A percentile compares a stretch with the other conserved stretches of the same genome.
Evolutionary conservation across 495 filamentous ascomycete species (phyloP).

Genomic region (Amphirosellinia nigrospora): DNA sequence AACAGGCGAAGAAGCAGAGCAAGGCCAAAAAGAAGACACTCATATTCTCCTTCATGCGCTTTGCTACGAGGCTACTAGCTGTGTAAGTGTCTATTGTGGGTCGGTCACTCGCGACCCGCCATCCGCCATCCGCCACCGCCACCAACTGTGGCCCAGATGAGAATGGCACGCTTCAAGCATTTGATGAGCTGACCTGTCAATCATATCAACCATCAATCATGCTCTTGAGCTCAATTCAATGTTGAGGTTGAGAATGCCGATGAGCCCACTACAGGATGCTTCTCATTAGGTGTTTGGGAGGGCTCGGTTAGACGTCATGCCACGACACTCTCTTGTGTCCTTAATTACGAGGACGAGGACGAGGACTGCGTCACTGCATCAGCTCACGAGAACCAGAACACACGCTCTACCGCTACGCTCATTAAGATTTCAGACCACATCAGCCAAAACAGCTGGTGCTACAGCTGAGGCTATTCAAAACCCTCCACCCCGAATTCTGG

Average conservation of each 20-base stretch:
- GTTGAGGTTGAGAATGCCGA: background rate
- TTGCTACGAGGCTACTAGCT: no score
- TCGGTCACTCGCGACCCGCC: no score
- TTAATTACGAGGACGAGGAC: background rate
- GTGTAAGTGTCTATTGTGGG: no score
- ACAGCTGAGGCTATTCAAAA: background rate
- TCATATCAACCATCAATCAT: no score
- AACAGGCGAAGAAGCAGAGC: no score
- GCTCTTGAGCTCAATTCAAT: background rate
- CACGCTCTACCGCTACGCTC: background rate
- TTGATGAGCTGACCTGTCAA: no score
- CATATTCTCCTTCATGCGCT: no score
- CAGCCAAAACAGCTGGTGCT: conserved; percentile 19
- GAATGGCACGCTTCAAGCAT: no score
- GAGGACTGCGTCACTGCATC: background rate
- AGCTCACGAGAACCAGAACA: background rate
- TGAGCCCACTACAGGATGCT: background rate
- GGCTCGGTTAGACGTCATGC: background rate
- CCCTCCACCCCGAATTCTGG: conserved; percentile 21
- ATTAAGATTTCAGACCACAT: conserved; percentile 29
- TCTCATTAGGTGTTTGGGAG: background rate
- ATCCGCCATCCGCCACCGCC: no score
- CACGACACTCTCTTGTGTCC: background rate
- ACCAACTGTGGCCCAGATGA: background rate
- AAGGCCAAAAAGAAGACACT: no score